Percentiles rank a stretch among this genome's conserved stretches.
Evolutionary conservation across 1,139 yeast species (phyloP).

Genomic region (Entelexis sorbosivorans): DNA sequence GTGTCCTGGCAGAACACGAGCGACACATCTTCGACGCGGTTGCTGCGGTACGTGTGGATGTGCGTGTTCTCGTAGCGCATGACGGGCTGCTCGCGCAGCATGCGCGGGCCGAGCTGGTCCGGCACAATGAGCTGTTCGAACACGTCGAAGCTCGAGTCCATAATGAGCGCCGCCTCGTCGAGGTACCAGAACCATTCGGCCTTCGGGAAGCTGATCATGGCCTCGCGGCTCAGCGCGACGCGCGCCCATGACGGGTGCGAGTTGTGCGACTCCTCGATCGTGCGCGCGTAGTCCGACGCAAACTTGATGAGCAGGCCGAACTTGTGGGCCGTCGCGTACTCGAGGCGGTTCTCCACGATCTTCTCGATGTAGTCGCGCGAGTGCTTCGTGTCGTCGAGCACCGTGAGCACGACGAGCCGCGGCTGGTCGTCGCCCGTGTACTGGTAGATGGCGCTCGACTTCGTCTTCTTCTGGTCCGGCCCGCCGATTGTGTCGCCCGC

Average conservation of each 20-base stretch:
- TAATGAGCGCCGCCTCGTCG: slow-evolving; percentile 65
- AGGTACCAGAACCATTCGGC: slow-evolving; percentile 83
- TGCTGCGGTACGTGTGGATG: slow-evolving; percentile 21
- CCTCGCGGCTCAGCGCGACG: slow-evolving; percentile 56
- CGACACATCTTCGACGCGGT: slow-evolving; percentile 19
- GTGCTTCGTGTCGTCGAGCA: slow-evolving; percentile 62
- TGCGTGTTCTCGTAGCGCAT: slow-evolving; percentile 34
- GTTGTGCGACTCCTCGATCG: slow-evolving; percentile 23
- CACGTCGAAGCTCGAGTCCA: slow-evolving; percentile 53
- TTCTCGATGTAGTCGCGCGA: slow-evolving; percentile 44
- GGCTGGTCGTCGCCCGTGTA: slow-evolving; percentile 33
- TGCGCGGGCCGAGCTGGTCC: slow-evolving; percentile 46
- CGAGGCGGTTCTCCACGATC: slow-evolving; percentile 72
- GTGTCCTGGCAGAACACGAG: slow-evolving; percentile 22
- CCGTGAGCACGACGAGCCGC: slow-evolving; percentile 66
- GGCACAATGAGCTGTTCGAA: slow-evolving; percentile 40
- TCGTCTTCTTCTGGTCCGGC: slow-evolving; percentile 4
- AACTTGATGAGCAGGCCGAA: slow-evolving; percentile 77
- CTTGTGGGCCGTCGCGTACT: slow-evolving; percentile 64
- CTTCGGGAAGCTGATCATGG: slow-evolving; percentile 79
- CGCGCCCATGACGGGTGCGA: slow-evolving; percentile 46
- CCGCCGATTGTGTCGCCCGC: slow-evolving; percentile 12
- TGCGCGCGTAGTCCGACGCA: slow-evolving; percentile 56
- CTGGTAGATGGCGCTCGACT: slow-evolving; percentile 17
- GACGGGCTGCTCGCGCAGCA: slow-evolving; percentile 55